These are phyloP conservation scores for Psilocybe subaeruginosa DNA, from an alignment of 768 basidiomycete genomes.

Conservation along the genomic window DNA sequence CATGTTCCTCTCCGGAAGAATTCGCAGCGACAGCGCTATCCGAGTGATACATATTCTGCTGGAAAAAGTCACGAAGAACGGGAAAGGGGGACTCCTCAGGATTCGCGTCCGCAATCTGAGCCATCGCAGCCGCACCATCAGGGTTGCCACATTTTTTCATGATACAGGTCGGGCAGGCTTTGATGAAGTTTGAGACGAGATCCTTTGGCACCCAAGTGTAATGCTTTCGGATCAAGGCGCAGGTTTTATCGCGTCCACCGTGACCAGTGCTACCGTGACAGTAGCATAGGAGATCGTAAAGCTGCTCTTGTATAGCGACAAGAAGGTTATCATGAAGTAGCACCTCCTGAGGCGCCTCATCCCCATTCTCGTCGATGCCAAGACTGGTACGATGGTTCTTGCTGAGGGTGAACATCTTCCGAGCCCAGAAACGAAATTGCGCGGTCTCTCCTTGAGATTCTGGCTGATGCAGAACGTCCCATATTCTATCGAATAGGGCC, in stretches of 20 bases:
- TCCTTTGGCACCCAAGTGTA: slow-evolving; percentile 89
- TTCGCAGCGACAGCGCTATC: slow-evolving; percentile 9
- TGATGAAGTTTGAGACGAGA: slow-evolving; percentile 78
- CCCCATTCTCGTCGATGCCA: slow-evolving; percentile 20
- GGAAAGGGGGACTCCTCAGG: slow-evolving; percentile 20
- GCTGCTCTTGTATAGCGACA: slow-evolving; percentile 76
- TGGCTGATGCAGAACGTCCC: slow-evolving; percentile 64
- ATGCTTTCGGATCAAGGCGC: slow-evolving; percentile 60
- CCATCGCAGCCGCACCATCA: slow-evolving; percentile 21
- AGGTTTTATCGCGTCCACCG: slow-evolving; percentile 82
- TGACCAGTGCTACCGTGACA: slow-evolving; percentile 69
- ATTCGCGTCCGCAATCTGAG: slow-evolving; percentile 14
- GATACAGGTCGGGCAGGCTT: slow-evolving; percentile 77
- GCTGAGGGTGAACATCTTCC: slow-evolving; percentile 74
- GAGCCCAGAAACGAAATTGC: slow-evolving; percentile 83
- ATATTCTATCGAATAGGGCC: slow-evolving; percentile 70
- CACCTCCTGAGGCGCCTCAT: slow-evolving; percentile 36
- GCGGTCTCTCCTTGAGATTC: slow-evolving; percentile 51
- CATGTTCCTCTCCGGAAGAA: neutral
- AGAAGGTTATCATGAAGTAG: slow-evolving; percentile 74
- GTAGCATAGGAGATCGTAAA: slow-evolving; percentile 78
- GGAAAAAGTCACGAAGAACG: slow-evolving; percentile 24
- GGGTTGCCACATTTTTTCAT: slow-evolving; percentile 42
- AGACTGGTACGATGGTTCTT: slow-evolving; percentile 32
- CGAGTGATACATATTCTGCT: slow-evolving; percentile 14